Base-by-base conservation (phyloP, 2,329 filamentous ascomycete species). In the Exophiala xenobiotica region DNA sequence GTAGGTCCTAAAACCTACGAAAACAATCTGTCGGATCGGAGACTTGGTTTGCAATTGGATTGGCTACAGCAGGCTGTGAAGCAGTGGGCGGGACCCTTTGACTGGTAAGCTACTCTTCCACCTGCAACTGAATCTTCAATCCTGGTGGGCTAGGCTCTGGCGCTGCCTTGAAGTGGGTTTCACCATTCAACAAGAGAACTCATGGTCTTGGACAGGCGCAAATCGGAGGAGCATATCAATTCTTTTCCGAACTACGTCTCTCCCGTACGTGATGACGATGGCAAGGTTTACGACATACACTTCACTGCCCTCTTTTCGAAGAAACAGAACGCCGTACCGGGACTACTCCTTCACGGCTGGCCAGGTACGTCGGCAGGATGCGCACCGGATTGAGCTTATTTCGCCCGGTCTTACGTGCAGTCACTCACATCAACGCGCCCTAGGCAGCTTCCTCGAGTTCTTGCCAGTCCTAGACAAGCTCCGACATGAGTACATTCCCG, bases 321-420 rank as follows among this genome's bases (percentile, higher is more conserved):
- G 26, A 74, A 73, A 14, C 37, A 63, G 1, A 70, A 77, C 53
- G 80, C 80, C 0, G 68, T 77, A 0, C 79, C 80, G 0, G 58
- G 82, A 9, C 57, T 74, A 2, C 68, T 80, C 7, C 61, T 78
- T n/a, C 79, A 82, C 54, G 80, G 80, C 37, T 82, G 78, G 78
- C 79, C 79, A 1, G 64, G 66, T 12, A 14, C 31, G 3, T n/a
- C n/a, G n/a, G n/a, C n/a, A n/a, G n/a, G n/a, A n/a, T n/a, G n/a
- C n/a, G n/a, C n/a, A n/a, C n/a, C n/a, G n/a, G n/a, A n/a, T n/a
- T n/a, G n/a, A n/a, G n/a, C n/a, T n/a, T n/a, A n/a, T n/a, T n/a
- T n/a, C n/a, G n/a, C n/a, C n/a, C n/a, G n/a, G n/a, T n/a, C n/a
- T n/a, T n/a, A n/a, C n/a, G n/a, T n/a, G n/a, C n/a, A n/a, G n/a